Base-by-base conservation (phyloP, 1,139 yeast species). In the Oligophagozyma castellii region DNA sequence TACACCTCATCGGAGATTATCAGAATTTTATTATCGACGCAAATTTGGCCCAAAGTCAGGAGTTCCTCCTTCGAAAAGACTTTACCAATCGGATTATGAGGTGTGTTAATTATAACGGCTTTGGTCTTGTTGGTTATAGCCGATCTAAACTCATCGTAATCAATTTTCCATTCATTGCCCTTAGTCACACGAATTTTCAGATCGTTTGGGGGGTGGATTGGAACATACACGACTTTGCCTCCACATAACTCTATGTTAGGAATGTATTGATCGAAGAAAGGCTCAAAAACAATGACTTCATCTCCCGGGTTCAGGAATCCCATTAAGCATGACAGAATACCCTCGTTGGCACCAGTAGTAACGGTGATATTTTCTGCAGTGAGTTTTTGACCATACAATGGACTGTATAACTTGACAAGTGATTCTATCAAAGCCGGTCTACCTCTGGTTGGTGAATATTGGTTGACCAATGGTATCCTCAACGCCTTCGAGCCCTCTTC, bases 271-370 rank as follows among this genome's bases (percentile, higher is more conserved):
- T 89, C 98, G 51, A 89, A 89, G 53, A 83, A 89, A 2, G 98
- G 98, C 55, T 89, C 94, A 51, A 89, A 80, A n/a, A 89, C 95
- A 55, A 89, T 79, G 12, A 77, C 98, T 55, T 89, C 98, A 49
- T 89, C 98, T 12, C 93, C 96, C 2, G 74, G 70, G 28, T 80
- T 69, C 39, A 89, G 58, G 42, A 84, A 77, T 0, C 92, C 98
- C 35, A 84, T 78, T 51, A 86, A 74, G 4, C 79, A 72, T 2
- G 94, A 58, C 34, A 81, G 66, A 64, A 89, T 79, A 23, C 95
- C 98, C 57, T 89, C 96, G 46, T 89, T 89, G 26, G 98, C 98
- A 32, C 98, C 98, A 1, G 96, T 86, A 23, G 95, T 81, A 29
- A 86, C 74, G 34, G 77, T 71, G 26, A 89, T 64, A 30, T 53